phyloP scores from a whole-genome alignment of 352 stramenopile genomes.

The Pythium apleroticum region DNA sequence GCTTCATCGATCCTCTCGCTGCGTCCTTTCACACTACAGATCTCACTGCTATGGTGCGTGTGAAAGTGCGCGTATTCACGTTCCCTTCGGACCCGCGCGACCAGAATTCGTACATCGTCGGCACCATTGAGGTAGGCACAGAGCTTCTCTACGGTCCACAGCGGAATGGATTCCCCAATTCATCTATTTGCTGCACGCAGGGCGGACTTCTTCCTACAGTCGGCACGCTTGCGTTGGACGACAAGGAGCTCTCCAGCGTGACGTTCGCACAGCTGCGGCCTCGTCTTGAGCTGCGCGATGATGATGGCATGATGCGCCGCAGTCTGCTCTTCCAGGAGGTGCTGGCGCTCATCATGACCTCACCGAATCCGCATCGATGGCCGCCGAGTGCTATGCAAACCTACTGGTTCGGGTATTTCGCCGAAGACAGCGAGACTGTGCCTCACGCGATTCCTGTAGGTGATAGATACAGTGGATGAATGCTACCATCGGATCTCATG shows the following conservation, averaged over 20 bases:
- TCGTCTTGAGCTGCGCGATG: constrained; percentile 66
- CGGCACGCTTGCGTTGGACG: constrained; percentile 61
- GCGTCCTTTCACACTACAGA: background rate
- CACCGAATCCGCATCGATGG: constrained; percentile 65
- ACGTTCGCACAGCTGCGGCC: constrained; percentile 66
- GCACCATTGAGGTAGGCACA: constrained; percentile 60
- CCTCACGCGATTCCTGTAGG: constrained; percentile 47
- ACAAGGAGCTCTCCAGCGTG: constrained; percentile 47
- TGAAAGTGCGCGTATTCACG: constrained; percentile 81
- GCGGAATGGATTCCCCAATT: no score
- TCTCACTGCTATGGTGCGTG: constrained; percentile 30
- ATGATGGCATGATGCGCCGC: constrained; percentile 63
- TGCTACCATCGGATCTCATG: no score
- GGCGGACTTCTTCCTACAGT: constrained; percentile 60
- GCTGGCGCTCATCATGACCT: constrained; percentile 55
- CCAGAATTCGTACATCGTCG: constrained; percentile 81
- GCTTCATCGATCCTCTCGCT: no score
- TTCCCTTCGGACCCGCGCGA: constrained; percentile 61
- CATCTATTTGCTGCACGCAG: constrained; percentile 21
- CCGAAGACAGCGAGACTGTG: constrained; percentile 36
- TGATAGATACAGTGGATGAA: background rate
- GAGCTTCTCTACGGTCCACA: no score
- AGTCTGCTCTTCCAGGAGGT: constrained; percentile 80
- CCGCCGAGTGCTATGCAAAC: constrained; percentile 62
- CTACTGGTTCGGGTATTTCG: constrained; percentile 77